Evolutionary conservation across 164 flowering plant genomes (phyloP).

Genomic region (Platanus orientalis): DNA sequence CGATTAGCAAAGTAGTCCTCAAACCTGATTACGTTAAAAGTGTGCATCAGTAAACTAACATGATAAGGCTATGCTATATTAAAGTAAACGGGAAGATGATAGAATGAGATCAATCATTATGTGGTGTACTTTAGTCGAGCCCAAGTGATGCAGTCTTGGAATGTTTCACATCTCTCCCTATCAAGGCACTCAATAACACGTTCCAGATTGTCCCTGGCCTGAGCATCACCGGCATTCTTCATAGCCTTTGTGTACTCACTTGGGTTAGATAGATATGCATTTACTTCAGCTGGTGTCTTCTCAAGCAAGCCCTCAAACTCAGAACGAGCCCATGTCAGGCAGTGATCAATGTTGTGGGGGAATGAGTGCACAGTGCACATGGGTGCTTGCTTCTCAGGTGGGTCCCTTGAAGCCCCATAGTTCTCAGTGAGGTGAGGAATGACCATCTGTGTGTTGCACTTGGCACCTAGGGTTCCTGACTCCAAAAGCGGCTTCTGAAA

Average conservation of each 20-base stretch:
- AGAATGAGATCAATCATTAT: not conserved
- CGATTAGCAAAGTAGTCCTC: slow-evolving; percentile 78
- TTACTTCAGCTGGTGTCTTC: slow-evolving; percentile 93
- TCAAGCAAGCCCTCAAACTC: slow-evolving; percentile 92
- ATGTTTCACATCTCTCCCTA: slow-evolving; percentile 60
- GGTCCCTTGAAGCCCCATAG: slow-evolving; percentile 89
- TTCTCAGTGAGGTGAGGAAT: slow-evolving; percentile 85
- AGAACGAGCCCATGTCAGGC: slow-evolving; percentile 92
- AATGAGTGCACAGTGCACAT: slow-evolving; percentile 95
- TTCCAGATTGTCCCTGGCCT: slow-evolving; percentile 78
- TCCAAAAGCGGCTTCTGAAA: slow-evolving; percentile 88
- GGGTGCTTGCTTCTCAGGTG: slow-evolving; percentile 92
- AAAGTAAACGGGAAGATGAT: not conserved
- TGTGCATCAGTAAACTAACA: not conserved
- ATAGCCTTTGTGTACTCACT: slow-evolving; percentile 55
- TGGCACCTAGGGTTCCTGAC: slow-evolving; percentile 86
- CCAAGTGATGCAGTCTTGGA: slow-evolving; percentile 85
- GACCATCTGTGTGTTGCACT: slow-evolving; percentile 93
- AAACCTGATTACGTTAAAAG: slow-evolving; percentile 42
- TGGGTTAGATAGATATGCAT: slow-evolving; percentile 65
- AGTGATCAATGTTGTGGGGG: slow-evolving; percentile 90
- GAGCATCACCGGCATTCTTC: slow-evolving; percentile 81
- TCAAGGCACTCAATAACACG: slow-evolving; percentile 79
- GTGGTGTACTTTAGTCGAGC: slow-evolving; percentile 64
- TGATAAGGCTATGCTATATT: not conserved